Conservation (phyloP, 2,329 filamentous ascomycete genomes). For the Colletotrichum theobromicola region DNA sequence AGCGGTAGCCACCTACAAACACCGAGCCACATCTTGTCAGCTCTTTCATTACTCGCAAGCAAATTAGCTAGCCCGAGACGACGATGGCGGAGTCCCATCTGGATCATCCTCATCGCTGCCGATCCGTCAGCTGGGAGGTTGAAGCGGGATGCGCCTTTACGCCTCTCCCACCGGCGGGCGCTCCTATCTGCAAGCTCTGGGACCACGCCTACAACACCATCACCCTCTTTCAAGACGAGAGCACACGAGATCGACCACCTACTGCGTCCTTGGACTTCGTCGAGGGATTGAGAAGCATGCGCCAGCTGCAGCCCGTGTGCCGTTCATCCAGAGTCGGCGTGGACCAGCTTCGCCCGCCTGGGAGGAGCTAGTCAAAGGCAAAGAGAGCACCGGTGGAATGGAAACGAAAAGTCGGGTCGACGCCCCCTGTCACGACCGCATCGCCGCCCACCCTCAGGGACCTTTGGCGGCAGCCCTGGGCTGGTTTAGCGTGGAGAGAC, state of each 20-base stretch:
- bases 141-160: background rate
- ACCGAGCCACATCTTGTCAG: background rate
- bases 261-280: background rate
- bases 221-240: background rate
- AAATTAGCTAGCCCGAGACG: background rate
- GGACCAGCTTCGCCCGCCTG: background rate
- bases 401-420: background rate
- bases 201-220: background rate
- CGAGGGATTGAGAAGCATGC: background rate
- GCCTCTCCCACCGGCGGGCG: background rate
- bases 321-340: background rate
- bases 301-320: background rate
- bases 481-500: conserved; percentile 5
- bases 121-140: background rate
- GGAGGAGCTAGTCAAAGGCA: background rate
- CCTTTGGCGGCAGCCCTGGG: background rate
- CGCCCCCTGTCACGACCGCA: background rate
- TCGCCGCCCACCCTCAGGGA: background rate
- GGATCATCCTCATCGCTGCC: background rate
- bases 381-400: background rate
- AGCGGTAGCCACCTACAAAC: background rate
- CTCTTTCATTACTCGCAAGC: background rate
- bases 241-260: background rate
- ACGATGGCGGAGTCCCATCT: background rate
- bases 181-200: background rate